Evolutionary conservation across 257 asterid species (phyloP).

Genomic region (Nicotiana tomentosiformis): DNA sequence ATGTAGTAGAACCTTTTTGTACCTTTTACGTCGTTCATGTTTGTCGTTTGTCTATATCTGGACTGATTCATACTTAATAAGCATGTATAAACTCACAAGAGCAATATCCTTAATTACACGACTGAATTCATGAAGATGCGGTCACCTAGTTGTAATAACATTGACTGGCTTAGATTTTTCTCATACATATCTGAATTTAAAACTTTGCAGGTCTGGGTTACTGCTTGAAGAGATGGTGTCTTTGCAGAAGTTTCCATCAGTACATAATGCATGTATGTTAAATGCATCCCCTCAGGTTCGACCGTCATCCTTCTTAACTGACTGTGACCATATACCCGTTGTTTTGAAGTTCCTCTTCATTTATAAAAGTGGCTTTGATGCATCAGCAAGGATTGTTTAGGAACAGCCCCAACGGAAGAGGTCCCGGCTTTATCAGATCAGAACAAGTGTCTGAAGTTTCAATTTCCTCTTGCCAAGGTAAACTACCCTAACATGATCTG

Average conservation of each 20-base stretch:
- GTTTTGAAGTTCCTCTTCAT: background rate
- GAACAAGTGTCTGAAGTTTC: conserved; percentile 23
- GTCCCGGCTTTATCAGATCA: conserved; percentile 18
- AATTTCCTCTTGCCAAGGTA: conserved; percentile 15
- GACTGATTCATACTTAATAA: background rate
- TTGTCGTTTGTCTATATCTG: background rate
- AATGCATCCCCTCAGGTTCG: conserved; percentile 23
- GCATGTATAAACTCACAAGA: background rate
- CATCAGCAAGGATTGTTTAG: conserved; percentile 21
- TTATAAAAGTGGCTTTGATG: conserved; percentile 11
- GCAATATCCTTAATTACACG: background rate
- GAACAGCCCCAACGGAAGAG: conserved; percentile 4
- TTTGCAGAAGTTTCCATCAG: conserved; percentile 19
- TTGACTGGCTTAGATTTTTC: background rate
- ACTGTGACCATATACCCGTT: background rate
- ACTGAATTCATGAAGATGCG: background rate
- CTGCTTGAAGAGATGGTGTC: conserved; percentile 20
- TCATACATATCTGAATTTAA: background rate
- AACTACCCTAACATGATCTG: background rate
- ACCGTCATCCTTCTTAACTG: background rate
- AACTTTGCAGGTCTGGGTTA: background rate
- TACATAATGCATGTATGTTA: conserved; percentile 19
- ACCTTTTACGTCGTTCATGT: background rate
- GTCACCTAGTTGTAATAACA: background rate
- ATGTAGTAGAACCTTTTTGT: background rate